These are phyloP conservation scores for Aspergillus udagawae DNA, from an alignment of 2,329 filamentous ascomycete species.

Conservation along the genomic window DNA sequence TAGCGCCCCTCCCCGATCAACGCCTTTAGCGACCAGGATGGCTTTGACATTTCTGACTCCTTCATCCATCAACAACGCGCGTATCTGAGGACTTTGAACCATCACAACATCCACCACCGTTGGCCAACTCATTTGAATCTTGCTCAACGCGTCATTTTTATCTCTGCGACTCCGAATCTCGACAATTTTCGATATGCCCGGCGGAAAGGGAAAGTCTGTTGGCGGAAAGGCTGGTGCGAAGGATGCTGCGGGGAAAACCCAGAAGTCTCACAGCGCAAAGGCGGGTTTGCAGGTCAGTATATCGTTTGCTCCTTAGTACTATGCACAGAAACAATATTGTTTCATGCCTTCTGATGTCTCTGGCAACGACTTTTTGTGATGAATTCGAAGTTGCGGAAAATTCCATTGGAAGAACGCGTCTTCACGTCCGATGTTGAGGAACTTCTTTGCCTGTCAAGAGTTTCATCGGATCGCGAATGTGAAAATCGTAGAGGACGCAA, in stretches of 20 bases:
- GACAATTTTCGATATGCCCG: constrained; percentile 56
- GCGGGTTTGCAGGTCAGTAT: constrained; percentile 86
- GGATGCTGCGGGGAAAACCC: constrained; percentile 77
- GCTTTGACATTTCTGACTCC: constrained; percentile 38
- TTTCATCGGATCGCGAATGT: not conserved
- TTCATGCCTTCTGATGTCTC: not conserved
- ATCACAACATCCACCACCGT: constrained; percentile 25
- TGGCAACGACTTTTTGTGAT: constrained; percentile 4
- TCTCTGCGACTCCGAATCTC: constrained; percentile 23
- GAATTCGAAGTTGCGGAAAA: not conserved
- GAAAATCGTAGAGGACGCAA: too few relatives aligned
- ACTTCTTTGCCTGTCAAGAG: not conserved
- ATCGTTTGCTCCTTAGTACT: constrained; percentile 11
- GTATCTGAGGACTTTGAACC: constrained; percentile 26
- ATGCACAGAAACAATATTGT: not conserved
- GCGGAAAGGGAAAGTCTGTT: constrained; percentile 89
- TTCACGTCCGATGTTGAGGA: not conserved
- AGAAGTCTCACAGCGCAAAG: constrained; percentile 90
- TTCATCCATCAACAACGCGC: constrained; percentile 44
- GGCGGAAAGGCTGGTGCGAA: constrained; percentile 90
- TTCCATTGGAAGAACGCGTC: not conserved
- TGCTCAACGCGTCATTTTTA: constrained; percentile 24
- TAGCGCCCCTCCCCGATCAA: constrained; percentile 29
- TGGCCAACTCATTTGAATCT: constrained; percentile 16
- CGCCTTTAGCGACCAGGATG: constrained; percentile 35